Conservation (phyloP, 495 filamentous ascomycete species). For the Penicillium odoratum region DNA sequence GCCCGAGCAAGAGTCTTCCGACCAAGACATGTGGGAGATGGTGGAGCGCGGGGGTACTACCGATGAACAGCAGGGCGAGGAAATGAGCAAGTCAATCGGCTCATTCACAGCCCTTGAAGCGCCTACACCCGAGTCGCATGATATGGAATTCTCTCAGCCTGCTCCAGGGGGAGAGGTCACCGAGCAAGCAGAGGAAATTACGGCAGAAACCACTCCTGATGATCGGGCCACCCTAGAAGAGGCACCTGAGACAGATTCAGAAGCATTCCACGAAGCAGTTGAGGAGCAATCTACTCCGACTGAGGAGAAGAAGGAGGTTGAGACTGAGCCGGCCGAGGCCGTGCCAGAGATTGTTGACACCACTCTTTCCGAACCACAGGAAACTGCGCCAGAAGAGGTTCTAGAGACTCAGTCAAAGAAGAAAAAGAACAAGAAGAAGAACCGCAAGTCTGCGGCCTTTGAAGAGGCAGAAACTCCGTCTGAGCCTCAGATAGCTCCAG, state of each 20-base stretch:
- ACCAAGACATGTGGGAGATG: conserved; percentile 10
- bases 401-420: conserved; percentile 24
- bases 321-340: conserved; percentile 9
- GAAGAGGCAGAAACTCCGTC: conserved; percentile 22
- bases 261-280: conserved; percentile 28
- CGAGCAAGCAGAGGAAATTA: neutral
- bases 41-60: conserved; percentile 4
- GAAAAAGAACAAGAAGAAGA: conserved; percentile 39
- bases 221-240: conserved; percentile 11
- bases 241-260: conserved; percentile 20
- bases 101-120: neutral
- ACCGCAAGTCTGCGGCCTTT: conserved; percentile 29
- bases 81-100: neutral
- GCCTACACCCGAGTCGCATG: neutral
- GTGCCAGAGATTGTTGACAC: conserved; percentile 1
- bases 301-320: conserved; percentile 8
- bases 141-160: neutral
- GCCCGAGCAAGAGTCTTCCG: conserved; percentile 4
- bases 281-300: conserved; percentile 16
- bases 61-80: neutral
- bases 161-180: neutral
- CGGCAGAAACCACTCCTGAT: neutral
- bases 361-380: conserved; percentile 6
- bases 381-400: conserved; percentile 19
- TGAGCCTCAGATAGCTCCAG: conserved; percentile 14